Conservation (phyloP, 2,329 filamentous ascomycete species). For the Fusarium sp. region DNA sequence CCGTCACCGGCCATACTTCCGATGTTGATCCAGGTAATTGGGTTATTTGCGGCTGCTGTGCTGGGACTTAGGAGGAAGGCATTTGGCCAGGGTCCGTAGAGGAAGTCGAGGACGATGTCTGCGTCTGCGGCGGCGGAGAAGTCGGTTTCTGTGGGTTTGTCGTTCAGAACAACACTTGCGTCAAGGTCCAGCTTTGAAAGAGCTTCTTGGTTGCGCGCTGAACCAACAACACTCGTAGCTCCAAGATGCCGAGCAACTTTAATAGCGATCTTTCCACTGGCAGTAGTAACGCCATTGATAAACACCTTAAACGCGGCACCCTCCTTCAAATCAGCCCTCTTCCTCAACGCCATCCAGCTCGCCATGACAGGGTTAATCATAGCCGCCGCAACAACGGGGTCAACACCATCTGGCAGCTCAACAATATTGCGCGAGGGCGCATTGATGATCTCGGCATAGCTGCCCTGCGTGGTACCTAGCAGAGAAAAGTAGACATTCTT, state of each 20-base stretch:
- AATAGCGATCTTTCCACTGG: constrained; percentile 63
- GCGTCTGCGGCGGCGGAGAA: constrained; percentile 59
- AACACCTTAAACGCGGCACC: constrained; percentile 59
- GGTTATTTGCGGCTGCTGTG: constrained; percentile 48
- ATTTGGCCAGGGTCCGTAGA: constrained; percentile 61
- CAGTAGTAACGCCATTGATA: constrained; percentile 65
- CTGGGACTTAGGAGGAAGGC: constrained; percentile 57
- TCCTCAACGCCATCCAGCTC: constrained; percentile 67
- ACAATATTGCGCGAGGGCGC: constrained; percentile 54
- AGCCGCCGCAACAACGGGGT: constrained; percentile 63
- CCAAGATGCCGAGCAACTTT: constrained; percentile 61
- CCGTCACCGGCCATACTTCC: constrained; percentile 58
- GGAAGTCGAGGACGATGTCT: constrained; percentile 68
- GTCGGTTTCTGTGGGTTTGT: constrained; percentile 57
- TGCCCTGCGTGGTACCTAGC: constrained; percentile 53
- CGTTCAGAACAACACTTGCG: constrained; percentile 57
- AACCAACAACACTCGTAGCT: constrained; percentile 62
- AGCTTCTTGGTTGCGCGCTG: constrained; percentile 59
- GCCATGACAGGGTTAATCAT: constrained; percentile 66
- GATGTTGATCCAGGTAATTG: constrained; percentile 65
- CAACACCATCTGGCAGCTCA: constrained; percentile 58
- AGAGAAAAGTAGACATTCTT: constrained; percentile 62
- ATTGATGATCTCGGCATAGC: constrained; percentile 62
- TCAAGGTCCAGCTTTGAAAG: constrained; percentile 60
- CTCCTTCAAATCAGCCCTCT: constrained; percentile 52